Base-by-base conservation (phyloP, 2,329 filamentous ascomycete genomes). In the Penicillium brasilianum region DNA sequence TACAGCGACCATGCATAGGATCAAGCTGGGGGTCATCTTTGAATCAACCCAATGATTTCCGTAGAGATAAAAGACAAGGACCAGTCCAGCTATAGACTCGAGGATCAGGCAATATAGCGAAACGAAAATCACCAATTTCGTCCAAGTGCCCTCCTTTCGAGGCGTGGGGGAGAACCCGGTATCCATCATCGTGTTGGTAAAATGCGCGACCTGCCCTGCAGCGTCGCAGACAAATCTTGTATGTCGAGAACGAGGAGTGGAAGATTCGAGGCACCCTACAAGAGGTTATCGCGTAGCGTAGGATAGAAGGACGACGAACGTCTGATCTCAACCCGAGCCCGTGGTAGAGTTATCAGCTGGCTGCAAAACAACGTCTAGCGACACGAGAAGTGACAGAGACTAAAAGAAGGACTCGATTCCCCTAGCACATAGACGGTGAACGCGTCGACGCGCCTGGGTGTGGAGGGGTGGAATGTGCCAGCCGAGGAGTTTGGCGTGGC, bases 11-110 rank as follows among this genome's bases (percentile, higher is more conserved):
- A 79, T 59, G n/a, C 72, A 67, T 7, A 78, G 65, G 16, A 77
- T 68, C 49, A 78, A 64, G 59, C 76, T 78, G 8, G 71, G 67
- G 0, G 71, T 72, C 72, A 77, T 78, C 60, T 74, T 74, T n/a
- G 70, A 72, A 57, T 78, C 76, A 34, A 78, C 75, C n/a, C 66
- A 63, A 28, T 65, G 65, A 43, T 68, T 73, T 7, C 66, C 73
- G 54, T 76, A 78, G 1, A 78, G 67, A 53, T 73, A 76, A 2
- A 77, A 60, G 5, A 75, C 71, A 6, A 78, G 53, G 0, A 72
- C 74, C 58, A 70, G 72, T 69, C 77, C 66, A 13, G 72, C 67
- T n/a, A 77, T 60, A 0, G 76, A 78, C 57, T 74, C 68, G 1
- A 77, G 58, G 13, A 77, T 70, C 44, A 77, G 60, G 28, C 71